Conservation (phyloP, 768 basidiomycete genomes). For the Tricholomella constricta region DNA sequence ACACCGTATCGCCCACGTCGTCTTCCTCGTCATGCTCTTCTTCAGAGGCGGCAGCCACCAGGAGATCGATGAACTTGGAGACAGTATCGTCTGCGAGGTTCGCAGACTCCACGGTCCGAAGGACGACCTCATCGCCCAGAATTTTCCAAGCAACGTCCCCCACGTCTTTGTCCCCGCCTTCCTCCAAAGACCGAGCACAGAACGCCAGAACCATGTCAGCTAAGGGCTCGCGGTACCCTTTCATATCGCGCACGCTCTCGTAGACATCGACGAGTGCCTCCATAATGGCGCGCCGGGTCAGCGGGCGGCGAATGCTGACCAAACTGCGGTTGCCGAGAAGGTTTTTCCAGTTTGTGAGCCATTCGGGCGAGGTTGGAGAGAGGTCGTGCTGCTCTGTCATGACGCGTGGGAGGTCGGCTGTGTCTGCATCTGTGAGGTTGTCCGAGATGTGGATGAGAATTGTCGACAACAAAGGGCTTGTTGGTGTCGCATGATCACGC, state of each 20-base stretch:
- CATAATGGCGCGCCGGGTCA: slow-evolving; percentile 60
- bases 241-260: slow-evolving; percentile 70
- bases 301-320: slow-evolving; percentile 43
- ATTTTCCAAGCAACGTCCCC: slow-evolving; percentile 56
- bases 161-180: slow-evolving; percentile 35
- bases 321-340: slow-evolving; percentile 54
- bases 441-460: slow-evolving; percentile 66
- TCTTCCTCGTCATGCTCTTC: slow-evolving; percentile 40
- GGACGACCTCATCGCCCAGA: slow-evolving; percentile 68
- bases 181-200: slow-evolving; percentile 27
- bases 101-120: slow-evolving; percentile 47
- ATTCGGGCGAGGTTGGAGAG: slow-evolving; percentile 70
- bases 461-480: slow-evolving; percentile 62
- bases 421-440: slow-evolving; percentile 71
- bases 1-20: slow-evolving; percentile 45
- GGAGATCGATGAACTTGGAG: slow-evolving; percentile 38
- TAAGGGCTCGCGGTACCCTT: slow-evolving; percentile 56
- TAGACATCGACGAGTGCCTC: slow-evolving; percentile 59
- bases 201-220: slow-evolving; percentile 57
- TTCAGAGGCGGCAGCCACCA: slow-evolving; percentile 41
- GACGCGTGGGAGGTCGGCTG: slow-evolving; percentile 56
- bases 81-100: slow-evolving; percentile 26
- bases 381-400: slow-evolving; percentile 72
- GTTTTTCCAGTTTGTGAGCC: slow-evolving; percentile 67
- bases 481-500: slow-evolving; percentile 57